Evolutionary conservation across 805 yeast species (phyloP).

Genomic region (Kodamaea nitidulidarum): DNA sequence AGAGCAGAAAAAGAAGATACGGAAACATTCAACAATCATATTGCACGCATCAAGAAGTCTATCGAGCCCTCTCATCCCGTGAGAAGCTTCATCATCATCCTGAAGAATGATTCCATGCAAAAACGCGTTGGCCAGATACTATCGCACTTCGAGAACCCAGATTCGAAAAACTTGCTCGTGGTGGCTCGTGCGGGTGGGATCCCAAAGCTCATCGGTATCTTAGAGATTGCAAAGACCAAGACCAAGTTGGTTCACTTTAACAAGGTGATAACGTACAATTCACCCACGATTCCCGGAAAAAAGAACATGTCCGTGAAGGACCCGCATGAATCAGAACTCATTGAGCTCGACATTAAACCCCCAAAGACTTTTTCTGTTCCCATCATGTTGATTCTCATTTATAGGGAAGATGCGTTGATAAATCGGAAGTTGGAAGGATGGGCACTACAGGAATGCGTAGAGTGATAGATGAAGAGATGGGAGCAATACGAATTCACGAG

Average conservation of each 20-base stretch:
- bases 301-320: neutral
- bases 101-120: constrained; percentile 16
- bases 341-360: constrained; percentile 16
- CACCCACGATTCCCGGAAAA: constrained; percentile 12
- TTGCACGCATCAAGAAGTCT: neutral
- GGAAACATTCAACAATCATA: neutral
- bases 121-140: constrained; percentile 13
- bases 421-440: constrained; percentile 12
- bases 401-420: constrained; percentile 5
- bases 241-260: constrained; percentile 15
- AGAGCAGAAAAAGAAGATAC: constrained; percentile 1
- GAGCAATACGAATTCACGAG: no score
- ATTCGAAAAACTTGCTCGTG: constrained; percentile 12
- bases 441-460: constrained; percentile 13
- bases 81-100: constrained; percentile 9
- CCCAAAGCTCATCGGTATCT: constrained; percentile 18
- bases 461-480: no score
- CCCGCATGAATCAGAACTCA: neutral
- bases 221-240: constrained; percentile 19
- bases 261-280: constrained; percentile 13
- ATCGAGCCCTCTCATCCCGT: neutral
- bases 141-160: constrained; percentile 2
- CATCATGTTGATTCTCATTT: constrained; percentile 16
- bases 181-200: constrained; percentile 17
- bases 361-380: constrained; percentile 19